A percentile compares a stretch with the other conserved stretches of the same genome.
phyloP scores from a whole-genome alignment of 1,139 yeast species.

The Suhomyces bokatorum region DNA sequence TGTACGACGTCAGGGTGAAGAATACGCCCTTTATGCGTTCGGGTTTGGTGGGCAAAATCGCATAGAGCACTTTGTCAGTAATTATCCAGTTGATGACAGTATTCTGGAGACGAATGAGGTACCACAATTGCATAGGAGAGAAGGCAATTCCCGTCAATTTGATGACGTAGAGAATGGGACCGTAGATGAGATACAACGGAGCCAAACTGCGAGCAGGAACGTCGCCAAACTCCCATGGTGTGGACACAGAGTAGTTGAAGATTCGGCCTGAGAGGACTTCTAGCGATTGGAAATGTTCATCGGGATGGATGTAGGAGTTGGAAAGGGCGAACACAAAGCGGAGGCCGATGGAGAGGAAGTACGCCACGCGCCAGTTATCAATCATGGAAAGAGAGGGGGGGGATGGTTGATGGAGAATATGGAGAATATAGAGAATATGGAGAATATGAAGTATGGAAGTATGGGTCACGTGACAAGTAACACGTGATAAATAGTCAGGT shows the following conservation, averaged over 20 bases:
- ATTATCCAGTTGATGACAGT: constrained; percentile 59
- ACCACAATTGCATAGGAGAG: constrained; percentile 53
- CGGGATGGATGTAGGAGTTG: constrained; percentile 92
- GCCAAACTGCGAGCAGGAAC: constrained; percentile 73
- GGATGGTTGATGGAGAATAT: too few species aligned
- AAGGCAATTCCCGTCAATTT: constrained; percentile 25
- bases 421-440: not conserved
- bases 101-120: constrained; percentile 57
- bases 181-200: constrained; percentile 68
- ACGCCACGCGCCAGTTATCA: constrained; percentile 45
- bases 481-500: not conserved
- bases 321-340: constrained; percentile 63
- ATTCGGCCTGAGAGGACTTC: constrained; percentile 62
- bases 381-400: not conserved
- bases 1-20: constrained; percentile 73
- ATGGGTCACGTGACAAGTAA: not conserved
- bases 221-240: constrained; percentile 84
- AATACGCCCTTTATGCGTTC: constrained; percentile 65
- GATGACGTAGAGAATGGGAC: constrained; percentile 55
- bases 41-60: constrained; percentile 56
- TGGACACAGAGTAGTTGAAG: constrained; percentile 51
- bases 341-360: constrained; percentile 43
- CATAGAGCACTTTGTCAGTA: constrained; percentile 52
- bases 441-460: not conserved
- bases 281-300: constrained; percentile 90